Conservation (phyloP, 108 stramenopile species). For the Nannochloropsis salina region DNA sequence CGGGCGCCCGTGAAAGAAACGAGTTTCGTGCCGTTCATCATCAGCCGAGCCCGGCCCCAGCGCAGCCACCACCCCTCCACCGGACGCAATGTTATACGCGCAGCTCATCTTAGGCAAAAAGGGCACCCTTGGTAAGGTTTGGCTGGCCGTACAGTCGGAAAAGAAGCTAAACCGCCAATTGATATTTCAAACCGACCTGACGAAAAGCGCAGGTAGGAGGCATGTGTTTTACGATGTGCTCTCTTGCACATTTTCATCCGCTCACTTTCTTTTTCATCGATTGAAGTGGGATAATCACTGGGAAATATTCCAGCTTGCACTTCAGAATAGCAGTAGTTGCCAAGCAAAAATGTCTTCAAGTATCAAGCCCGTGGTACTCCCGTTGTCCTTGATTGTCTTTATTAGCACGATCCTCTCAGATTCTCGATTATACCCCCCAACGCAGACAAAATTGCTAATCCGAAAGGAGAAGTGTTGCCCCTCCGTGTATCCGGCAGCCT, state of each 20-base stretch:
- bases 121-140: neutral
- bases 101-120: neutral
- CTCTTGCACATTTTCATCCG: no score
- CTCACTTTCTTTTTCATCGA: no score
- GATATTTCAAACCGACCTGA: neutral
- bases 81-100: slow-evolving; percentile 11
- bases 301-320: no score
- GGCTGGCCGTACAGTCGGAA: neutral
- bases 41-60: neutral
- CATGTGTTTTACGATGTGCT: neutral
- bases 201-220: slow-evolving; percentile 16
- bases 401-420: no score
- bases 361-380: no score
- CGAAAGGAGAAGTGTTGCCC: neutral
- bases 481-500: neutral
- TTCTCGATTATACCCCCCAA: neutral
- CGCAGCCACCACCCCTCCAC: neutral
- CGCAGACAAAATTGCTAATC: neutral
- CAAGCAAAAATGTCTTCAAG: no score
- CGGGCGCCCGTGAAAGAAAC: no score
- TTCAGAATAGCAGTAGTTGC: no score
- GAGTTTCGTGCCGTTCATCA: neutral
- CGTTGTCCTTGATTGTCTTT: no score
- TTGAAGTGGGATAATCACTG: no score
- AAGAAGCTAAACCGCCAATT: slow-evolving; percentile 2